Evolutionary conservation across 257 asterid species (phyloP).

Genomic region (Fraxinus americana): DNA sequence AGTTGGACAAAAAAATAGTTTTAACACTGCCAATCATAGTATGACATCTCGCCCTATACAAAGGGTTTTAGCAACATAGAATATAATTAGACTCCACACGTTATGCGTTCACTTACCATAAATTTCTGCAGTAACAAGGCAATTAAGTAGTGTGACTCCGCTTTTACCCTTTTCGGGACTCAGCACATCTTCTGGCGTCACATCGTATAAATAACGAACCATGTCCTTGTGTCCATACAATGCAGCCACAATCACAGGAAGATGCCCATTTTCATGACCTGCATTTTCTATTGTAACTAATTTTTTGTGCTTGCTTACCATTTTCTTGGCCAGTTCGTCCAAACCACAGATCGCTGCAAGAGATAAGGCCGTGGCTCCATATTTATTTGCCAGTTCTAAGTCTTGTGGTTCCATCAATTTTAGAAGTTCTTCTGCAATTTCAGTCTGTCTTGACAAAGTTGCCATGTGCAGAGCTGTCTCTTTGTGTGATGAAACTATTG

Average conservation of each 20-base stretch:
- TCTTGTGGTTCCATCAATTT: conserved; percentile 24
- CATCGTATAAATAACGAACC: conserved; percentile 35
- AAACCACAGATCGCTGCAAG: conserved; percentile 45
- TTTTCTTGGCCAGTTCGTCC: conserved; percentile 29
- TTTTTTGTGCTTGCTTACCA: conserved; percentile 26
- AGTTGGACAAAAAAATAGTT: too few species aligned
- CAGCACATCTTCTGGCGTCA: conserved; percentile 32
- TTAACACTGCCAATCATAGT: too few species aligned
- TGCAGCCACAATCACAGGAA: conserved; percentile 54
- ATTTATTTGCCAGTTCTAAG: conserved; percentile 36
- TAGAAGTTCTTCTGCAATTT: conserved; percentile 35
- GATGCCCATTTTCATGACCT: conserved; percentile 46
- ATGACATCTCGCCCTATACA: too few species aligned
- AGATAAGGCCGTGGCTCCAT: conserved; percentile 39
- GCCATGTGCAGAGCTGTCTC: conserved; percentile 52
- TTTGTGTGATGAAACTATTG: conserved; percentile 37
- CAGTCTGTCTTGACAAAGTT: conserved; percentile 33
- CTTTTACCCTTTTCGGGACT: conserved; percentile 34
- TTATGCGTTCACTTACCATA: conserved; percentile 31
- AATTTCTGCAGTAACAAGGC: conserved; percentile 45
- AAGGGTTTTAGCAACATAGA: too few species aligned
- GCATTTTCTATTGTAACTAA: conserved; percentile 26
- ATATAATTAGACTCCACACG: too few species aligned
- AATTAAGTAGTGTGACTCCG: conserved; percentile 41
- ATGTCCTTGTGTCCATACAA: conserved; percentile 36